phyloP scores from a whole-genome alignment of 129 eudicot species.

The Silybum marianum region DNA sequence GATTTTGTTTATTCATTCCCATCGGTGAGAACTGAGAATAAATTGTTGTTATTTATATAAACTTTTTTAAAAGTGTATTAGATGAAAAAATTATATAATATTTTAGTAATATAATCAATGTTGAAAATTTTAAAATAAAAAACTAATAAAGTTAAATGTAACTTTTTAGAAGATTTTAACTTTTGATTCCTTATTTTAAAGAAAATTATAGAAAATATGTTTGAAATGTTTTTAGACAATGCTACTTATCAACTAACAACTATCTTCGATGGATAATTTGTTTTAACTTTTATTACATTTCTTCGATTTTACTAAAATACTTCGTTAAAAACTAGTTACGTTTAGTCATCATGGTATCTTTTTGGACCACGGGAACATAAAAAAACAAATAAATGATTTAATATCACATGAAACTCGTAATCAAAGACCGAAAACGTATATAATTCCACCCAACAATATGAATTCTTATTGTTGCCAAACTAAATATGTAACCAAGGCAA shows the following conservation, averaged over 20 bases:
- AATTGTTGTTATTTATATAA: no score
- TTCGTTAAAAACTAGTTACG: neutral
- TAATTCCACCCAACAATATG: neutral
- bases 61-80: neutral
- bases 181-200: no score
- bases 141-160: no score
- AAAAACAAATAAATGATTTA: no score
- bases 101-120: no score
- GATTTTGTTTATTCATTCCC: neutral
- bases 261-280: neutral
- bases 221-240: no score
- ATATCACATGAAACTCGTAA: neutral
- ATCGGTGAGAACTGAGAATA: neutral
- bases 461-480: neutral
- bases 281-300: no score
- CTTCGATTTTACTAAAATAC: neutral
- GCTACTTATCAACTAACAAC: neutral
- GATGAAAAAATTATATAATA: no score
- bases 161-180: no score
- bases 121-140: no score
- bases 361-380: neutral
- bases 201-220: no score
- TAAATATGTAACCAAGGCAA: neutral
- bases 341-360: neutral
- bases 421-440: neutral